Evolutionary conservation across 371 early-diverging fungal species (phyloP).

Genomic region (Mortierella sp.): DNA sequence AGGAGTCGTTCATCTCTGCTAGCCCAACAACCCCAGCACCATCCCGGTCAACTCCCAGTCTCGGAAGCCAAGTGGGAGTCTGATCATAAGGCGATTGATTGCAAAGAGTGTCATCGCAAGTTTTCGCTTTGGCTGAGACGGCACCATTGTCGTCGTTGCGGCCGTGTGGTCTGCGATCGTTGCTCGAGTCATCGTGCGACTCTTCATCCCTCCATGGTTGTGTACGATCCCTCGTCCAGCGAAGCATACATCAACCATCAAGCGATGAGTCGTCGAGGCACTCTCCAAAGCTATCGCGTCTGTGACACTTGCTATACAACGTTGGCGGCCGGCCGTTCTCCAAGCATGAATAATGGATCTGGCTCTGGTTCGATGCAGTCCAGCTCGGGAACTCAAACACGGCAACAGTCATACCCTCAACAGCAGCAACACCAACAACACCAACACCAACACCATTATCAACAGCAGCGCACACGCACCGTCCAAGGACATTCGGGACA

Average conservation of each 20-base stretch:
- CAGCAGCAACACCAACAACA: neutral
- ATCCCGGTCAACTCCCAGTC: slow-evolving; percentile 40
- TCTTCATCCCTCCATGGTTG: slow-evolving; percentile 64
- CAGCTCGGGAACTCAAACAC: slow-evolving; percentile 19
- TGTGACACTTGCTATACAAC: slow-evolving; percentile 69
- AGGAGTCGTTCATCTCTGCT: slow-evolving; percentile 64
- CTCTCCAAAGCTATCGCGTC: slow-evolving; percentile 69
- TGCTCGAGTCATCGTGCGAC: slow-evolving; percentile 75
- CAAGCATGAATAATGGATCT: slow-evolving; percentile 16
- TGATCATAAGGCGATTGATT: slow-evolving; percentile 74
- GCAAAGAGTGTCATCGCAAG: slow-evolving; percentile 74
- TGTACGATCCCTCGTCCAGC: slow-evolving; percentile 65
- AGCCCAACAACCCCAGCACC: slow-evolving; percentile 8
- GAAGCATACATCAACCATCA: slow-evolving; percentile 61
- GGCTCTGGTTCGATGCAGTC: slow-evolving; percentile 20
- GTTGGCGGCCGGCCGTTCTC: slow-evolving; percentile 19
- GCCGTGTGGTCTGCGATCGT: slow-evolving; percentile 81
- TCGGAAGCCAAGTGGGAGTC: slow-evolving; percentile 73
- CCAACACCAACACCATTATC: neutral
- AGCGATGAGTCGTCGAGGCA: slow-evolving; percentile 51
- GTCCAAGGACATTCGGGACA: slow-evolving; percentile 21
- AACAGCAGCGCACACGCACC: slow-evolving; percentile 16
- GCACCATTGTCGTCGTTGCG: slow-evolving; percentile 92
- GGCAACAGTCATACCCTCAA: neutral
- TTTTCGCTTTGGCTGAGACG: slow-evolving; percentile 78